Base-by-base conservation (phyloP, 257 asterid species). In the Jacaranda mimosifolia region DNA sequence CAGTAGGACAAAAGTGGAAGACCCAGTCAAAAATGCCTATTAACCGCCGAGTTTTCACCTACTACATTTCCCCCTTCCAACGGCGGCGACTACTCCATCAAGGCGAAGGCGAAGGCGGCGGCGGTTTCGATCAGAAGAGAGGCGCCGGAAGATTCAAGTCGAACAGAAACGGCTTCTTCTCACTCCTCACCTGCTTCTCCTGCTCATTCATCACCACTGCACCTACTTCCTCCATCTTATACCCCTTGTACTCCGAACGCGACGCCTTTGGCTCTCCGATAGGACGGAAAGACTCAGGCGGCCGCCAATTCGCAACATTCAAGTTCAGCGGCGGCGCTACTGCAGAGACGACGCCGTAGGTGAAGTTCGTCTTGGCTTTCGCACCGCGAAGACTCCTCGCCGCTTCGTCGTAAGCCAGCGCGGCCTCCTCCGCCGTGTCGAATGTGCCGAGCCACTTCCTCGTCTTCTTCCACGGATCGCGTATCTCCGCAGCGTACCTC, bases 401-500 rank as follows among this genome's bases (percentile, higher is more conserved):
- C 0, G 96, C 93, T 26, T 74, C 79, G 43, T 90, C 96, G 86
- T 90, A 88, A 17, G 93, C 96, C 53, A 81, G 73, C 35, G 96
- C 93, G 38, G 96, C 96, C 72, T 83, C 93, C 82, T 86, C 91
- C 13, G 92, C 91, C n/a, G 95, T 90, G 75, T 88, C 89, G 72
- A 90, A 90, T 3, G 96, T 90, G 57, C 96, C 96, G 46, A 90
- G 89, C 96, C 96, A 90, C 60, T 85, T 86, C 73, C 91, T 79
- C 42, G 93, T 82, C 87, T 88, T 90, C 85, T 78, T 90, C 93
- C 86, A 84, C 42, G 96, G 96, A 78, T 90, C 89, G 60, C 96
- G 91, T 19, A 90, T 90, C 89, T 90, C 96, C 7, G 92, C 96
- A 9, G 91, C 93, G 83, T 80, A 90, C 21, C 86, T 52, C 9